Evolutionary conservation across 768 basidiomycete species (phyloP).

Genomic region (Hysterangium stoloniferum): DNA sequence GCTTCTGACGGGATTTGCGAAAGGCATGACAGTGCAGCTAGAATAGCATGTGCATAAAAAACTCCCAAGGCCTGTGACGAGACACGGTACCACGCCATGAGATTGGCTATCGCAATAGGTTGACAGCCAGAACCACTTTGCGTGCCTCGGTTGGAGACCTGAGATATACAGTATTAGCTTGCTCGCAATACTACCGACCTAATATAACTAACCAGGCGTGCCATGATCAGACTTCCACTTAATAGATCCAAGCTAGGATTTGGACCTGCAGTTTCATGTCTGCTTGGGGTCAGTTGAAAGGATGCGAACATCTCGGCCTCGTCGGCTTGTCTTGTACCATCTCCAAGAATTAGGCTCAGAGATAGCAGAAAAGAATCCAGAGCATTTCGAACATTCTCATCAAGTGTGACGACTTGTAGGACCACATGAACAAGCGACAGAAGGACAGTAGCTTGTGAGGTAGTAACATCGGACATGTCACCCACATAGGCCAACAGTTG

Average conservation of each 20-base stretch:
- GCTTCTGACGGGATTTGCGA: conserved; percentile 35
- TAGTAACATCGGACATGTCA: conserved; percentile 55
- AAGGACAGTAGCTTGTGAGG: conserved; percentile 46
- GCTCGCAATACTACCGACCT: background rate
- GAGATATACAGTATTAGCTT: background rate
- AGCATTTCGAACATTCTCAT: conserved; percentile 44
- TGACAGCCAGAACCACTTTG: conserved; percentile 58
- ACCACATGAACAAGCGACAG: conserved; percentile 45
- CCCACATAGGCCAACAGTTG: conserved; percentile 53
- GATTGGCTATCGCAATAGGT: conserved; percentile 41
- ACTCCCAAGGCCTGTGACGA: conserved; percentile 54
- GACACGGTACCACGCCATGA: conserved; percentile 53
- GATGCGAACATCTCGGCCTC: conserved; percentile 68
- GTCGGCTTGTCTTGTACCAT: conserved; percentile 60
- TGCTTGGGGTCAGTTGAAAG: conserved; percentile 49
- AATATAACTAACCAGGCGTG: conserved; percentile 44
- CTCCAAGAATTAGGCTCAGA: conserved; percentile 53
- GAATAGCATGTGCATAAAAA: conserved; percentile 62
- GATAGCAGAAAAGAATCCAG: conserved; percentile 54
- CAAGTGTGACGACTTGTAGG: conserved; percentile 44
- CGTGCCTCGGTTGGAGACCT: conserved; percentile 54
- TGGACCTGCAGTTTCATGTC: conserved; percentile 47
- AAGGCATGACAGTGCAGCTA: conserved; percentile 55
- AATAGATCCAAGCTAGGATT: conserved; percentile 59
- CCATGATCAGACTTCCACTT: conserved; percentile 52